Conservation (phyloP, 2,329 filamentous ascomycete species). For the Trichoderma sp. region DNA sequence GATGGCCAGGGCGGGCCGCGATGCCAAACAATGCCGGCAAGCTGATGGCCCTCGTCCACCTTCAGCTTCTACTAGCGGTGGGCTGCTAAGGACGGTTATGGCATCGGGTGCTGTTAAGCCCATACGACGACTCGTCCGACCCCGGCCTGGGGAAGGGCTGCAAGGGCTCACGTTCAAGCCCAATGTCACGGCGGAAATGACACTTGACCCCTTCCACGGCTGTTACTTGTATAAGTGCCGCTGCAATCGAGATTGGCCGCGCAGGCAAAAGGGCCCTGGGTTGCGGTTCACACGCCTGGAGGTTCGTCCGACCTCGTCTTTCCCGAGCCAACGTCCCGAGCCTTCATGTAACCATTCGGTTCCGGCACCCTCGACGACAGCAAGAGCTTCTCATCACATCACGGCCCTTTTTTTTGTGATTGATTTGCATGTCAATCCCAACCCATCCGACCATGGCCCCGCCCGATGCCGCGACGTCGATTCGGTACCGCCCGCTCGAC, state of each 20-base stretch:
- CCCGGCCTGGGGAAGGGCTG: constrained; percentile 16
- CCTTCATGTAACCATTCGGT: constrained; percentile 1
- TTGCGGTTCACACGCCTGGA: not conserved
- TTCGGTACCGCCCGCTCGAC: constrained; percentile 32
- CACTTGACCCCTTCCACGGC: constrained; percentile 18
- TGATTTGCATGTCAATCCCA: constrained; percentile 19
- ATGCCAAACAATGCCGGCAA: no score
- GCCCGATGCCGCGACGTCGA: constrained; percentile 21
- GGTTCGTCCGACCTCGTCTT: constrained; percentile 7
- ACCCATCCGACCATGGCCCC: constrained; percentile 21
- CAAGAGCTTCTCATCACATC: no score
- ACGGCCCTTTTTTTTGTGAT: not conserved
- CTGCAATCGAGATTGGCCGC: constrained; percentile 22
- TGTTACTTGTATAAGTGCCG: constrained; percentile 22
- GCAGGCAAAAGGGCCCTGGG: constrained; percentile 7
- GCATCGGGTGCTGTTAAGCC: constrained; percentile 5
- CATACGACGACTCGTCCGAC: constrained; percentile 4
- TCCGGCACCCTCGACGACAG: not conserved
- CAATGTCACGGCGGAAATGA: constrained; percentile 26
- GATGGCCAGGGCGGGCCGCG: no score
- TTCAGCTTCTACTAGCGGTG: constrained; percentile 5
- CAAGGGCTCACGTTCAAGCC: constrained; percentile 19
- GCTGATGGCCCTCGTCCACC: not conserved
- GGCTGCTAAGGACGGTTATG: constrained; percentile 10
- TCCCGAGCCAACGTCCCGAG: constrained; percentile 18